Percentiles rank a stretch among this genome's conserved stretches.
These are phyloP conservation scores for Lepiota venenata DNA, from an alignment of 768 basidiomycete genomes.

Conservation along the genomic window DNA sequence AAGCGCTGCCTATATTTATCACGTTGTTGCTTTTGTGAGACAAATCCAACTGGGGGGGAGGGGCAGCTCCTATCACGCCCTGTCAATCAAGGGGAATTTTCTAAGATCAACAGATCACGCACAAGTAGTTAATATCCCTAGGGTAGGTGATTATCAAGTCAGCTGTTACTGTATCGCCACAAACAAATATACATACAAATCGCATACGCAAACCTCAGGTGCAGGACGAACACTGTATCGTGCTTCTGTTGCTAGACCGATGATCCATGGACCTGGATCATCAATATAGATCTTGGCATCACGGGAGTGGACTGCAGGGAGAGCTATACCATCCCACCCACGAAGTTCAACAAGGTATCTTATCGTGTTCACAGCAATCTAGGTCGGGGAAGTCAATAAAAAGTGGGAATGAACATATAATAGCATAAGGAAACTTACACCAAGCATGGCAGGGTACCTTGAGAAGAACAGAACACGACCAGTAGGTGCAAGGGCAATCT, in stretches of 20 bases:
- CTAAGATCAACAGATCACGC: constrained; percentile 20
- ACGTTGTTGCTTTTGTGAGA: constrained; percentile 76
- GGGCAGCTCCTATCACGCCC: constrained; percentile 58
- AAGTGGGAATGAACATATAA: not conserved
- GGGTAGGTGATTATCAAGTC: not conserved
- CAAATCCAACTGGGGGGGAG: constrained; percentile 69
- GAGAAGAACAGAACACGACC: constrained; percentile 88
- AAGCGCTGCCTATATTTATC: constrained; percentile 77
- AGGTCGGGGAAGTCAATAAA: constrained; percentile 7
- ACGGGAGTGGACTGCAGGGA: constrained; percentile 79
- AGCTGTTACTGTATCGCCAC: not conserved
- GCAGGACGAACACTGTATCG: constrained; percentile 72
- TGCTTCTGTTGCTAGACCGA: constrained; percentile 85
- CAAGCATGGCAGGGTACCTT: constrained; percentile 88
- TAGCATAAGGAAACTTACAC: constrained; percentile 39
- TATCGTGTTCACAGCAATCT: constrained; percentile 88
- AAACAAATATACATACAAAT: constrained; percentile 54
- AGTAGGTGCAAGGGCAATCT: constrained; percentile 86
- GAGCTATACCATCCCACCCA: constrained; percentile 89
- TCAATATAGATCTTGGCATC: constrained; percentile 94
- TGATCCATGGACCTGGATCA: constrained; percentile 96
- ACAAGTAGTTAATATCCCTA: constrained; percentile 83
- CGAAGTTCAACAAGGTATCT: constrained; percentile 90
- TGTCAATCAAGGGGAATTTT: constrained; percentile 11
- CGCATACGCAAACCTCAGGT: constrained; percentile 83